A percentile compares a stretch with the other conserved stretches of the same genome.
These are phyloP conservation scores for Tetrahymena thermophila DNA, from an alignment of 73 alveolate genomes.

Conservation along the genomic window DNA sequence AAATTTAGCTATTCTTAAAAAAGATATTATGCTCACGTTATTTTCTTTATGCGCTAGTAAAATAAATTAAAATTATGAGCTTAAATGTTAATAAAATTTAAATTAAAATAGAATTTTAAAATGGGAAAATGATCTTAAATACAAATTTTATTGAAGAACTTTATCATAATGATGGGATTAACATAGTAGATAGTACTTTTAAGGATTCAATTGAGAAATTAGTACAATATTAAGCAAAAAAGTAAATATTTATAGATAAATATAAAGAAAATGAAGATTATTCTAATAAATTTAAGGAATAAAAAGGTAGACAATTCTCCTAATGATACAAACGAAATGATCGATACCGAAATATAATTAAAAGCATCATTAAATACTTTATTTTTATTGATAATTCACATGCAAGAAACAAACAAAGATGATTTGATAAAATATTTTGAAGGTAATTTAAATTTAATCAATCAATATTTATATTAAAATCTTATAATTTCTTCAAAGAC, in stretches of 20 bases:
- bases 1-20: not conserved
- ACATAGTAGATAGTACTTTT: not conserved
- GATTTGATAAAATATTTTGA: not conserved
- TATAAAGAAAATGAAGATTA: not conserved
- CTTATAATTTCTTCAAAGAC: no score
- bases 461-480: no score
- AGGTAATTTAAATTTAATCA: not conserved
- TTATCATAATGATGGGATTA: not conserved
- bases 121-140: not conserved
- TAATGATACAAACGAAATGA: not conserved
- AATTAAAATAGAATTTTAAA: not conserved
- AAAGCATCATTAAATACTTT: not conserved
- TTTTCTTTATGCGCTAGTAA: not conserved
- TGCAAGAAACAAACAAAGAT: not conserved
- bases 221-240: not conserved
- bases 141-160: not conserved
- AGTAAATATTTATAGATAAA: not conserved
- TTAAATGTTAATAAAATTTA: not conserved
- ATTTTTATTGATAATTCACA: not conserved
- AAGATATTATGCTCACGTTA: not conserved
- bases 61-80: not conserved
- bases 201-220: not conserved
- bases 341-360: not conserved
- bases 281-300: not conserved
- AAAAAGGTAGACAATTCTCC: not conserved